Evolutionary conservation across 495 filamentous ascomycete genomes (phyloP), one percentile per base, ranked within the genome.

Genomic region (Aspergillus saccharolyticus): DNA sequence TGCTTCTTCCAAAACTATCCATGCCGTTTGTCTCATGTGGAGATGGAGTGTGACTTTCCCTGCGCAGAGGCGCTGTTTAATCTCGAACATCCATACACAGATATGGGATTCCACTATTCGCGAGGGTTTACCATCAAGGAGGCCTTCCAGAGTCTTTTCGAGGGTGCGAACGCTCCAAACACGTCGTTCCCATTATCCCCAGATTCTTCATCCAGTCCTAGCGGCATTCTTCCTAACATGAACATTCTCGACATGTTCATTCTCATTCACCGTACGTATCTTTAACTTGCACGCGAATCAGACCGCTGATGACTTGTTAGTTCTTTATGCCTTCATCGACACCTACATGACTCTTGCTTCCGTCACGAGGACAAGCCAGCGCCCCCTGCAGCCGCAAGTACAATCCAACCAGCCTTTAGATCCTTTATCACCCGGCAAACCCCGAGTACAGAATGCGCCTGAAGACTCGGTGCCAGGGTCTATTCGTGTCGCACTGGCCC

Each of bases 1-100:
- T 74, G 66, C 14, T 77, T 78, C 52, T 78, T 68, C 47, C 71
- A 73, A 46, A 78, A 78, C 20, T 75, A 74, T 43, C 75, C 75
- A 0, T 76, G 73, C 30, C 75, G 75, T 0, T 21, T 77, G 6
- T 65, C 68, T 0, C 65, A 70, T 33, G 63, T 61, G 0, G 75
- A 78, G 50, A 63, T 76, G 56, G 70, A 75, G 53, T 71, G 66
- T 52, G 74, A 76, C 7, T 57, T 78, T 16, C 75, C 75, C 8
- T 73, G 70, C 42, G 58, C 68, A 18, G 69, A 76, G 30, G 61
- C 66, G 4, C 15, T 78, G 2, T 78, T 76, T 55, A 57, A 57
- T 43, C 70, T 71, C 2, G 53, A 63, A n/a, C 73, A 78, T 51
- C 75, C 75, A 45, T 77, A 74, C 43, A 28, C 66, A 33, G 68